These are phyloP conservation scores for Diplodia scrobiculata DNA, from an alignment of 2,329 filamentous ascomycete genomes.

Conservation along the genomic window DNA sequence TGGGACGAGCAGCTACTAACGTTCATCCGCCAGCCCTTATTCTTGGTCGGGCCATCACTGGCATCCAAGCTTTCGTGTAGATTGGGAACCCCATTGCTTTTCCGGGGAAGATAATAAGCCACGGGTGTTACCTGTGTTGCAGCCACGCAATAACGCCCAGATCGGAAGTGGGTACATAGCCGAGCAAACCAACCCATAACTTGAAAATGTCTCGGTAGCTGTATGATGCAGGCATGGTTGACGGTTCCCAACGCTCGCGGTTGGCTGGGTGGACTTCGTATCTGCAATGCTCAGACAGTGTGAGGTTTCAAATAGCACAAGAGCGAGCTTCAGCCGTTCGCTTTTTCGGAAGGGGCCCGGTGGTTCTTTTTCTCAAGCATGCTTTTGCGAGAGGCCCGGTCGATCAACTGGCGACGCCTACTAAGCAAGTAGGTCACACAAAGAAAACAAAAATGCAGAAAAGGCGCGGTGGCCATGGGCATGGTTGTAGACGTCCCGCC, in stretches of 20 bases:
- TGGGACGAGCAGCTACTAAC: conserved; percentile 1
- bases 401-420: not conserved
- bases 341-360: conserved; percentile 8
- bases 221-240: not conserved
- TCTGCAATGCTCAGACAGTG: conserved; percentile 23
- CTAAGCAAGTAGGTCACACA: conserved; percentile 14
- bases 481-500: not conserved
- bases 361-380: conserved; percentile 17
- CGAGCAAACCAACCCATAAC: not conserved
- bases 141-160: conserved; percentile 23
- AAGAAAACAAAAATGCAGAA: conserved; percentile 7
- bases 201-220: conserved; percentile 24
- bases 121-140: conserved; percentile 4
- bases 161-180: not conserved
- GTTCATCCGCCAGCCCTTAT: conserved; percentile 47
- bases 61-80: conserved; percentile 77
- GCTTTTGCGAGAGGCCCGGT: conserved; percentile 9
- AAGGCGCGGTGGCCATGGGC: not conserved
- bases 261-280: conserved; percentile 12
- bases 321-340: conserved; percentile 1
- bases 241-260: conserved; percentile 7
- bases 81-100: conserved; percentile 12
- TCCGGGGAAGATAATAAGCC: conserved; percentile 14
- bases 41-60: conserved; percentile 57
- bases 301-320: conserved; percentile 25